Conservation (phyloP, 1,284 basidiomycete genomes). For the Ustilago shanxiensis region DNA sequence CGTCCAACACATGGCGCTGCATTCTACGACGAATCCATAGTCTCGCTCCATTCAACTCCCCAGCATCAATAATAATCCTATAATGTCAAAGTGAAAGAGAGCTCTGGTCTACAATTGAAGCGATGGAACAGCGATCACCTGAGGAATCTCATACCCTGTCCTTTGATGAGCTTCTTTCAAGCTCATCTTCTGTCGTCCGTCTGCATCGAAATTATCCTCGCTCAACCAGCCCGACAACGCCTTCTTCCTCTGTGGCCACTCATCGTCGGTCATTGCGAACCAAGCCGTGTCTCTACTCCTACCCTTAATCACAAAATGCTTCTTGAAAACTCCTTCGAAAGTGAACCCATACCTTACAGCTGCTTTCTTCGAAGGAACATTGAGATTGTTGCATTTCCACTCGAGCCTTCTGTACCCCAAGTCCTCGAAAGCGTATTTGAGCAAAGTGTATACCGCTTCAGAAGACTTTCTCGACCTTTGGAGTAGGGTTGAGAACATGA, state of each 20-base stretch:
- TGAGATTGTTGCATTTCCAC: conserved; percentile 62
- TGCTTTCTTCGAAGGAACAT: conserved; percentile 48
- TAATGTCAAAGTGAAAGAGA: not conserved
- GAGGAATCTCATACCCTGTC: conserved; percentile 24
- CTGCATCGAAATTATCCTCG: conserved; percentile 42
- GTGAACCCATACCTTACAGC: conserved; percentile 54
- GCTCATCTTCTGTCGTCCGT: conserved; percentile 20
- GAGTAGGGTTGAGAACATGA: conserved; percentile 45
- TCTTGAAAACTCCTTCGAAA: conserved; percentile 54
- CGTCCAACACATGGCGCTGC: conserved; percentile 62
- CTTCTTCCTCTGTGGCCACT: conserved; percentile 47
- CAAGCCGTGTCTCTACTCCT: conserved; percentile 57
- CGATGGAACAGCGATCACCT: conserved; percentile 16
- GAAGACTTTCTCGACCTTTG: conserved; percentile 51
- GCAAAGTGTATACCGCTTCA: conserved; percentile 49
- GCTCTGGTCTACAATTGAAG: conserved; percentile 19
- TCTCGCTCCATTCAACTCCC: not conserved
- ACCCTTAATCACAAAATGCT: conserved; percentile 52
- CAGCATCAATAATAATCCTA: too few species aligned
- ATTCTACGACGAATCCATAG: conserved; percentile 2
- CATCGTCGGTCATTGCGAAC: conserved; percentile 58
- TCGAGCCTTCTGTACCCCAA: conserved; percentile 53
- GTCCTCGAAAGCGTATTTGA: conserved; percentile 42
- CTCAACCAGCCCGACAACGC: conserved; percentile 52
- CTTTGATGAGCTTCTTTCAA: conserved; percentile 34